Evolutionary conservation across 1,139 yeast species (phyloP).

Genomic region (Debaryomycetaceae sp.): DNA sequence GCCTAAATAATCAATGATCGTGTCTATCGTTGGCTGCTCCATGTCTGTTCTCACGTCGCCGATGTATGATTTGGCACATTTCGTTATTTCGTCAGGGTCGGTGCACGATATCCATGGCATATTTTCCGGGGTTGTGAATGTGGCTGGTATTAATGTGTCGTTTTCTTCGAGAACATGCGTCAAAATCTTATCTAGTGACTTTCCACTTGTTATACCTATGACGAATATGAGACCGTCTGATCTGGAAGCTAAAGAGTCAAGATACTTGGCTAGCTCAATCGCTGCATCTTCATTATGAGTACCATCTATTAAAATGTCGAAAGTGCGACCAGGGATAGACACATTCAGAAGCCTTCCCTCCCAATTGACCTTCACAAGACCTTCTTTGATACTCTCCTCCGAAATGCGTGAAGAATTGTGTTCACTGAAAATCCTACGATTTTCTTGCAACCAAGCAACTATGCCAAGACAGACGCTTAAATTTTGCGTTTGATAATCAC

Average conservation of each 20-base stretch:
- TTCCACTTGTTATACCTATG: slow-evolving; percentile 74
- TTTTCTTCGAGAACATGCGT: slow-evolving; percentile 34
- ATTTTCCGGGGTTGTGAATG: slow-evolving; percentile 68
- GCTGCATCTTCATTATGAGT: slow-evolving; percentile 93
- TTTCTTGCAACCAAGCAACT: slow-evolving; percentile 32
- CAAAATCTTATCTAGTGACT: slow-evolving; percentile 52
- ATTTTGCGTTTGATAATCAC: slow-evolving; percentile 70
- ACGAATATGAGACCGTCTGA: slow-evolving; percentile 53
- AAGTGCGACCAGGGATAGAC: slow-evolving; percentile 17
- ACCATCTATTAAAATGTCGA: slow-evolving; percentile 67
- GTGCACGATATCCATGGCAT: slow-evolving; percentile 88
- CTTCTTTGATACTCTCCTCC: slow-evolving; percentile 36
- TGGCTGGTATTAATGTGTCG: slow-evolving; percentile 61
- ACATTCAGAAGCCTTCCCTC: slow-evolving; percentile 60
- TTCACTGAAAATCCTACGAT: neutral
- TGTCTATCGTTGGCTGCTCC: slow-evolving; percentile 7
- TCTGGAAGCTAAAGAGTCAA: slow-evolving; percentile 15
- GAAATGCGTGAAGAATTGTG: slow-evolving; percentile 17
- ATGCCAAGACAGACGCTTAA: slow-evolving; percentile 66
- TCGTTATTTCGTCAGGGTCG: slow-evolving; percentile 33
- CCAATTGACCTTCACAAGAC: slow-evolving; percentile 54
- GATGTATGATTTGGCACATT: slow-evolving; percentile 27
- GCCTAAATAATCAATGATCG: slow-evolving; percentile 16
- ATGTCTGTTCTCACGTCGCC: slow-evolving; percentile 18
- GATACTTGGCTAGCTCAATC: slow-evolving; percentile 47